Evolutionary conservation across 202 grass and related monocot species (phyloP).

Genomic region (Zizania palustris): DNA sequence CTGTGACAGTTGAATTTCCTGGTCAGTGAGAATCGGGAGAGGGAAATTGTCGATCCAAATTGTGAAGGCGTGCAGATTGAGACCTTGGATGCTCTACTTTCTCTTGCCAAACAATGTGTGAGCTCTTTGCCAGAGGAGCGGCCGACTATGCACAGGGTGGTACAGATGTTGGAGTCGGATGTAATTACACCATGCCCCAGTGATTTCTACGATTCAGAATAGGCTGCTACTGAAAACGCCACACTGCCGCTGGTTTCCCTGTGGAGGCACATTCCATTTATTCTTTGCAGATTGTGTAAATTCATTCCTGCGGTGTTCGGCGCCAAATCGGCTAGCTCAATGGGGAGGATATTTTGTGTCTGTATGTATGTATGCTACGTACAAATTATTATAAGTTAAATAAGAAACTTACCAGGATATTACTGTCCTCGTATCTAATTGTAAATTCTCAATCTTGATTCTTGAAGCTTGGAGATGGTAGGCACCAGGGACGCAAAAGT

Average conservation of each 20-base stretch:
- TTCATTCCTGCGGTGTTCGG: conserved; percentile 49
- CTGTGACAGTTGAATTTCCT: conserved; percentile 81
- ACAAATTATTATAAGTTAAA: conserved; percentile 46
- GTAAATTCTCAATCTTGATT: not conserved
- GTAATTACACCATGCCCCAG: conserved; percentile 96
- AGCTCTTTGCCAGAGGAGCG: conserved; percentile 80
- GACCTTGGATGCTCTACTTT: conserved; percentile 89
- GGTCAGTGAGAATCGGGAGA: conserved; percentile 66
- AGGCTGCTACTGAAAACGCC: conserved; percentile 36
- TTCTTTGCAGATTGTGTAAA: conserved; percentile 62
- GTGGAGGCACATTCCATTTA: conserved; percentile 65
- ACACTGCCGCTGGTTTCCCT: conserved; percentile 30
- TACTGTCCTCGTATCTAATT: conserved; percentile 13
- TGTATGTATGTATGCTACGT: conserved; percentile 50
- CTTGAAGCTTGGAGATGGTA: not conserved
- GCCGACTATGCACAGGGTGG: conserved; percentile 95
- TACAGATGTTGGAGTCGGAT: conserved; percentile 96
- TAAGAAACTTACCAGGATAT: conserved; percentile 40
- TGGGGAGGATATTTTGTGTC: conserved; percentile 50
- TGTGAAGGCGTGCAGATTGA: conserved; percentile 86
- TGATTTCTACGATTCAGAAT: conserved; percentile 99
- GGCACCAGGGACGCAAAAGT: not conserved
- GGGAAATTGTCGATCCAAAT: conserved; percentile 81
- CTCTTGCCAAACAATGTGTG: conserved; percentile 90
- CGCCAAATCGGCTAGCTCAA: conserved; percentile 45